A percentile compares a stretch with the other conserved stretches of the same genome.
Conservation (phyloP, 2,329 filamentous ascomycete genomes). For the Leptodontidium sp. region DNA sequence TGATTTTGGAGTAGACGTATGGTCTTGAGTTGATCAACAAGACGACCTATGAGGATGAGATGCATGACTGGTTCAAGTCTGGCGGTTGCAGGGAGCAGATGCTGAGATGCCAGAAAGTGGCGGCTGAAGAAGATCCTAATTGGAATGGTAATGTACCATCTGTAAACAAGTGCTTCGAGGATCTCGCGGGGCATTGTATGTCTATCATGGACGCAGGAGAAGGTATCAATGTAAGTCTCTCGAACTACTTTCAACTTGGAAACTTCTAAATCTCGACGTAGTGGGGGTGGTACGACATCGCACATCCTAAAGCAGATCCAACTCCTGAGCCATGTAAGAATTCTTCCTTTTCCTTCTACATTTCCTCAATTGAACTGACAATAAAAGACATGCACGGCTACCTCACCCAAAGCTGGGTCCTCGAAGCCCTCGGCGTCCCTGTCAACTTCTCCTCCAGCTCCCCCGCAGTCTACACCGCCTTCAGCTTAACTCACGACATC, state of each 20-base stretch:
- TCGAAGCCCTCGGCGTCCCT: slow-evolving; percentile 65
- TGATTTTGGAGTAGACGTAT: slow-evolving; percentile 19
- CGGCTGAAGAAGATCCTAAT: slow-evolving; percentile 56
- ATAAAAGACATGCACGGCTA: slow-evolving; percentile 24
- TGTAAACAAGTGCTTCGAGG: slow-evolving; percentile 8
- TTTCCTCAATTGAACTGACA: slow-evolving; percentile 4
- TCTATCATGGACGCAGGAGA: neutral
- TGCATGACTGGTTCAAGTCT: slow-evolving; percentile 52
- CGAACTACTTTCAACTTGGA: neutral
- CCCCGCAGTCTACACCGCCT: slow-evolving; percentile 52
- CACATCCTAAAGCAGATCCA: slow-evolving; percentile 27
- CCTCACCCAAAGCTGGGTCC: slow-evolving; percentile 49
- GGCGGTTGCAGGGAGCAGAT: slow-evolving; percentile 61
- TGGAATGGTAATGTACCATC: slow-evolving; percentile 41
- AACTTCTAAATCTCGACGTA: neutral
- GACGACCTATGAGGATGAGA: slow-evolving; percentile 48
- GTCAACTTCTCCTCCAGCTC: slow-evolving; percentile 63
- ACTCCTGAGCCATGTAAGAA: slow-evolving; percentile 20
- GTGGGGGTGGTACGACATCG: slow-evolving; percentile 39
- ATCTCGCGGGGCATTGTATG: slow-evolving; percentile 36
- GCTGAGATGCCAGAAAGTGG: slow-evolving; percentile 55
- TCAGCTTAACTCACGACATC: slow-evolving; percentile 61
- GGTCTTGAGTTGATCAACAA: slow-evolving; percentile 20
- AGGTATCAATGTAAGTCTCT: slow-evolving; percentile 3
- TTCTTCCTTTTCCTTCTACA: too few relatives aligned